Evolutionary conservation across 139 green algal genomes (phyloP).

Genomic region (Coelastrella sp.): DNA sequence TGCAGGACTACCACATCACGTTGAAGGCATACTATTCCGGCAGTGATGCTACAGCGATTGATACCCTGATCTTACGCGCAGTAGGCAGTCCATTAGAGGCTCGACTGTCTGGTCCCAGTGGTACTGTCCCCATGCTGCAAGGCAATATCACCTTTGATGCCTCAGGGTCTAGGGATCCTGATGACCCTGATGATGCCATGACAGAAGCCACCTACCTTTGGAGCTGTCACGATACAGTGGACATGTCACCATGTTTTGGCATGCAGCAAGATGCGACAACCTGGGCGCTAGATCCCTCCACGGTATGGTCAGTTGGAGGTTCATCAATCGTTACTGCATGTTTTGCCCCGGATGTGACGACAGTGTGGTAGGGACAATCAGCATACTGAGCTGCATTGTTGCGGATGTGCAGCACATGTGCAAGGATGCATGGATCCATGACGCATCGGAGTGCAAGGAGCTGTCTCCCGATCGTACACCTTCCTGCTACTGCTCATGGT

Average conservation of each 20-base stretch:
- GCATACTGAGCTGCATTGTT: too few relatives aligned
- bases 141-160: conserved; percentile 38
- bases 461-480: too few relatives aligned
- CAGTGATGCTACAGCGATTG: background rate
- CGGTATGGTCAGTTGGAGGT: too few relatives aligned
- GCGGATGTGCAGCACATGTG: too few relatives aligned
- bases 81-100: background rate
- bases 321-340: too few relatives aligned
- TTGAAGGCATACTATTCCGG: background rate
- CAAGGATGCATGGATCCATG: too few relatives aligned
- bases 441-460: too few relatives aligned
- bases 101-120: background rate
- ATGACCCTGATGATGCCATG: conserved; percentile 10
- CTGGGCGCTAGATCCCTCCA: background rate
- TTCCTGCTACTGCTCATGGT: too few relatives aligned
- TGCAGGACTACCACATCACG: conserved; percentile 1
- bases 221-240: conserved; percentile 8
- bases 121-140: background rate
- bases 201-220: conserved; percentile 8
- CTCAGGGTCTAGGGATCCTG: background rate
- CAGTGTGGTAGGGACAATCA: too few relatives aligned
- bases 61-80: background rate
- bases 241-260: conserved; percentile 25
- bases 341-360: too few relatives aligned
- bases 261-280: background rate